These are phyloP conservation scores for Fagus crenata DNA, from an alignment of 306 rosid genomes.

Conservation along the genomic window DNA sequence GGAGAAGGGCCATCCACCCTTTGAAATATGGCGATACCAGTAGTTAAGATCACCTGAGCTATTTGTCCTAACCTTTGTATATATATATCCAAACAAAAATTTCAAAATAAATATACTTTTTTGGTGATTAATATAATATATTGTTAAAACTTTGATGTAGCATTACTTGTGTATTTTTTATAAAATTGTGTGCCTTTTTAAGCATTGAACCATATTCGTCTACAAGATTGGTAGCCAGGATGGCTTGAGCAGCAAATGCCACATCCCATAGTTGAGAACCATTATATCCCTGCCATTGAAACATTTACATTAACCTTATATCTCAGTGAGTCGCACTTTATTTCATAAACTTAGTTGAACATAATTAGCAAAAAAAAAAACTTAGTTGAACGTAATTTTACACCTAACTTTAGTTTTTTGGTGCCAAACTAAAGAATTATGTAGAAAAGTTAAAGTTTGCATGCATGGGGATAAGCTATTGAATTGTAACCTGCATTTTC, in stretches of 20 bases:
- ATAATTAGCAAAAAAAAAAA: neutral
- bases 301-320: neutral
- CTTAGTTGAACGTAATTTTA: too few relatives aligned
- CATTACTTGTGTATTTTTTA: conserved; percentile 56
- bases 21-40: conserved; percentile 64
- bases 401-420: neutral
- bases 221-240: conserved; percentile 49
- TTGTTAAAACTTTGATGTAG: neutral
- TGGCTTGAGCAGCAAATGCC: conserved; percentile 65
- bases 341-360: neutral
- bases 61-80: conserved; percentile 39
- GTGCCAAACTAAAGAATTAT: neutral
- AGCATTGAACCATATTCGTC: conserved; percentile 57
- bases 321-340: neutral
- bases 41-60: conserved; percentile 39
- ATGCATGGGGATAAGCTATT: neutral
- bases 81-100: neutral
- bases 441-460: neutral
- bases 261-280: conserved; percentile 84
- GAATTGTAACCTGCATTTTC: conserved; percentile 72
- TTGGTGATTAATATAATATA: neutral
- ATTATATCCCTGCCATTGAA: conserved; percentile 53
- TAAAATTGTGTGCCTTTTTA: conserved; percentile 55
- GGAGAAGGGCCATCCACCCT: conserved; percentile 85
- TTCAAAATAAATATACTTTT: neutral